These are phyloP conservation scores for Podaxis sp. DNA, from an alignment of 768 basidiomycete genomes.

Conservation along the genomic window DNA sequence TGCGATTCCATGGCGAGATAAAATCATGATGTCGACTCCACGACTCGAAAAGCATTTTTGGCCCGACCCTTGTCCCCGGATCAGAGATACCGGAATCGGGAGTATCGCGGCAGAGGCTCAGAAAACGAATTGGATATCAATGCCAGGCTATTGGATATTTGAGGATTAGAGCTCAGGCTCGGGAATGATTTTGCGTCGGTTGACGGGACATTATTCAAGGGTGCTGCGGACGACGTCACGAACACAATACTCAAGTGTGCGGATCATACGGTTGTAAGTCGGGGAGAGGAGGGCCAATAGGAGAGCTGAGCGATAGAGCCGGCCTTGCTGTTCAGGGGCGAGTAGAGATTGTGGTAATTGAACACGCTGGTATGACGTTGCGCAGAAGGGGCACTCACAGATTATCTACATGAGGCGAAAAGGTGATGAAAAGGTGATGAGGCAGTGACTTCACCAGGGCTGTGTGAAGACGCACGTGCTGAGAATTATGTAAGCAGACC, in stretches of 20 bases:
- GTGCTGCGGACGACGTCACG: background rate
- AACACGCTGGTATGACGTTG: constrained; percentile 8
- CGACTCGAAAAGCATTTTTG: background rate
- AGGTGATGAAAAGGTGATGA: background rate
- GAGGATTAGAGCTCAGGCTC: constrained; percentile 1
- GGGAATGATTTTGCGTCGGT: background rate
- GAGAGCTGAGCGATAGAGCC: background rate
- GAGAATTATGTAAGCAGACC: constrained; percentile 10
- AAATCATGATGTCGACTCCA: background rate
- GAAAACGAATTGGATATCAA: background rate
- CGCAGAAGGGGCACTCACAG: background rate
- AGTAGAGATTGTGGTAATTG: background rate
- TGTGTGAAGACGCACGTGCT: background rate
- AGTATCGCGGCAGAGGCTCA: constrained; percentile 4
- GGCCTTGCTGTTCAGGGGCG: constrained; percentile 4
- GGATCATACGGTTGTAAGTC: constrained; percentile 7
- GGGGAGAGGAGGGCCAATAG: background rate
- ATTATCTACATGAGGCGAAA: background rate
- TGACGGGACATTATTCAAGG: background rate
- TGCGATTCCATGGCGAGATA: background rate
- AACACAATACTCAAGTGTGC: background rate
- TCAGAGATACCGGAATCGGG: background rate
- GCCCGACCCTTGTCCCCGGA: background rate
- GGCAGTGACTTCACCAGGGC: background rate
- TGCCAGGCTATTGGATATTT: background rate